Conservation (phyloP, 202 grass and related monocot genomes). For the Cymbopogon flexuosus region DNA sequence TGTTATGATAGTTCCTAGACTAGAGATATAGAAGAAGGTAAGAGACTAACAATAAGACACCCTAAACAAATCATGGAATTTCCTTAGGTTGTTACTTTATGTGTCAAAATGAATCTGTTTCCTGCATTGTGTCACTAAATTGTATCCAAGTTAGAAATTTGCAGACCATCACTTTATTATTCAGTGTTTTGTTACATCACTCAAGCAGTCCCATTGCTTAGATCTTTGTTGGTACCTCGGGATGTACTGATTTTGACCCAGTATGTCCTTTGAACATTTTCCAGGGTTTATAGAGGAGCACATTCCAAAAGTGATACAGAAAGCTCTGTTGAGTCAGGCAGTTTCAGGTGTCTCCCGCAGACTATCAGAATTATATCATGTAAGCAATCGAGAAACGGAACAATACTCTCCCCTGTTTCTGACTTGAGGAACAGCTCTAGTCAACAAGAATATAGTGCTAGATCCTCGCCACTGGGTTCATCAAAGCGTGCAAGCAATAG, state of each 20-base stretch:
- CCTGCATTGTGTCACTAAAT: not conserved
- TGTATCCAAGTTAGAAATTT: slow-evolving; percentile 5
- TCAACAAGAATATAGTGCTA: slow-evolving; percentile 48
- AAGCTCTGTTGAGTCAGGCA: slow-evolving; percentile 27
- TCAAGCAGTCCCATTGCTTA: no score
- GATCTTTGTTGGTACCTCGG: not conserved
- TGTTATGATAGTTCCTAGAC: slow-evolving; percentile 4
- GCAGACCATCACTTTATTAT: not conserved
- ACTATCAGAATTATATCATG: slow-evolving; percentile 71
- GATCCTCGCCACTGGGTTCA: slow-evolving; percentile 62
- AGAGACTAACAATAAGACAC: not conserved
- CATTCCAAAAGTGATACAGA: slow-evolving; percentile 40
- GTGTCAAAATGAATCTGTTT: not conserved
- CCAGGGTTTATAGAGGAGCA: slow-evolving; percentile 36
- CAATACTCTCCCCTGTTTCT: slow-evolving; percentile 47
- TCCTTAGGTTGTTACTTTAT: not conserved
- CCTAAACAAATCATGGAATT: not conserved
- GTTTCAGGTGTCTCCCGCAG: slow-evolving; percentile 68
- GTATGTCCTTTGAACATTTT: slow-evolving; percentile 31
- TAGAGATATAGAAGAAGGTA: not conserved
- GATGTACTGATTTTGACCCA: slow-evolving; percentile 1
- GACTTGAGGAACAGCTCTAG: slow-evolving; percentile 43
- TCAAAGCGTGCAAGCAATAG: slow-evolving; percentile 69
- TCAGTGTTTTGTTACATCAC: not conserved
- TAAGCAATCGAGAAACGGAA: slow-evolving; percentile 61